A percentile compares a stretch with the other conserved stretches of the same genome.
Evolutionary conservation across 2,329 filamentous ascomycete genomes (phyloP).

Genomic region (Pseudogymnoascus sp.): DNA sequence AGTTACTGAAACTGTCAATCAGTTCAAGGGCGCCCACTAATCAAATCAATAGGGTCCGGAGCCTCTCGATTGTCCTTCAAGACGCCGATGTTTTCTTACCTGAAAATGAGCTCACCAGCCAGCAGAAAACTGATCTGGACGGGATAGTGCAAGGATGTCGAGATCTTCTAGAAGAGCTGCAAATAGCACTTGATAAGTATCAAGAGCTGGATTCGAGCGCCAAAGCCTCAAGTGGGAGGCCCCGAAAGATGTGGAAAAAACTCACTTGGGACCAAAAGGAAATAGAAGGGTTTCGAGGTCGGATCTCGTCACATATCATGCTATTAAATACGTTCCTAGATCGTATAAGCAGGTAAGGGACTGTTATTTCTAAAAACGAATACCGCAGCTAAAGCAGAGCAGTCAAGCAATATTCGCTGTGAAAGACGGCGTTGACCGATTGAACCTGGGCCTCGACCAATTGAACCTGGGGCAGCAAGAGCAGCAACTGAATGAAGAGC

Average conservation of each 20-base stretch:
- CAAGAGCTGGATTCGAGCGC: slow-evolving; percentile 12
- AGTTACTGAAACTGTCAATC: neutral
- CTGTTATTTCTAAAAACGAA: no score
- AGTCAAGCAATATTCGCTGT: neutral
- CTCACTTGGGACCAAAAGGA: slow-evolving; percentile 23
- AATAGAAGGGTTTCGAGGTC: slow-evolving; percentile 20
- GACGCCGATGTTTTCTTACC: slow-evolving; percentile 21
- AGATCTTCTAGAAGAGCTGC: slow-evolving; percentile 15
- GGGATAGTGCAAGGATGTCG: slow-evolving; percentile 17
- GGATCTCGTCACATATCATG: slow-evolving; percentile 25
- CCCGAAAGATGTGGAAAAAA: slow-evolving; percentile 22
- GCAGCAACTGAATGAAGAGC: slow-evolving; percentile 18
- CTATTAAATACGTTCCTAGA: slow-evolving; percentile 14
- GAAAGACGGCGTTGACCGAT: neutral
- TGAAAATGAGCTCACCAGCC: slow-evolving; percentile 14
- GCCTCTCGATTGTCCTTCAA: slow-evolving; percentile 24
- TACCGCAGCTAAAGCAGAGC: neutral
- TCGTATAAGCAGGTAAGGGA: neutral
- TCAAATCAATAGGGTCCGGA: slow-evolving; percentile 19
- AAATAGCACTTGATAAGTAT: slow-evolving; percentile 14
- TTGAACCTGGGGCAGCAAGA: slow-evolving; percentile 7
- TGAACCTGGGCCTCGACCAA: neutral
- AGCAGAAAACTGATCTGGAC: slow-evolving; percentile 18
- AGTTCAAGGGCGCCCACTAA: neutral
- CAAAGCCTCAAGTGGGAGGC: slow-evolving; percentile 8